phyloP scores from a whole-genome alignment of 2,329 filamentous ascomycete genomes.

The Escovopsis weberi region DNA sequence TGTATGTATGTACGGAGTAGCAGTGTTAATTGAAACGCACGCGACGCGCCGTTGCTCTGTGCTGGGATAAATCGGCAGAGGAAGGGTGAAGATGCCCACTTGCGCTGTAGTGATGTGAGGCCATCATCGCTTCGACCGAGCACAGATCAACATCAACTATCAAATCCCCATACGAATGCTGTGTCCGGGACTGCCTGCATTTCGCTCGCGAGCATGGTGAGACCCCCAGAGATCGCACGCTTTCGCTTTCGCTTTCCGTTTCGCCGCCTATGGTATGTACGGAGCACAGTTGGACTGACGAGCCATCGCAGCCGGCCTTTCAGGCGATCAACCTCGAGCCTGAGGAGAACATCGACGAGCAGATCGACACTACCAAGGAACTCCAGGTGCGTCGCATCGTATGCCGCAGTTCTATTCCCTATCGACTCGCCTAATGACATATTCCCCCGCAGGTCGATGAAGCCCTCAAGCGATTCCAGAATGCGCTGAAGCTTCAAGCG shows the following conservation, averaged over 20 bases:
- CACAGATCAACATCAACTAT: too few species aligned
- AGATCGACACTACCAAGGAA: constrained; percentile 89
- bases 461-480: constrained; percentile 86
- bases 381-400: constrained; percentile 44
- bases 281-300: neutral
- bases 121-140: too few species aligned
- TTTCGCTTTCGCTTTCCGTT: too few species aligned
- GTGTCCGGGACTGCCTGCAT: constrained; percentile 1
- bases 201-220: constrained; percentile 7
- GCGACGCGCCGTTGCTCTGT: too few species aligned
- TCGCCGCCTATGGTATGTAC: too few species aligned
- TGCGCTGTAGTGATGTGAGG: too few species aligned
- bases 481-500: constrained; percentile 77
- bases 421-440: too few species aligned
- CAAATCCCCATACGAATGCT: constrained; percentile 3
- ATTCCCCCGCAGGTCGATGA: constrained; percentile 59
- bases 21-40: too few species aligned
- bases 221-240: neutral
- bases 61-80: too few species aligned
- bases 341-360: constrained; percentile 78
- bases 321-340: constrained; percentile 87
- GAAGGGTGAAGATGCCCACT: too few species aligned
- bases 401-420: neutral
- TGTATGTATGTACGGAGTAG: too few species aligned
- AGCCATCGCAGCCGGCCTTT: constrained; percentile 44